Conservation (phyloP, 164 flowering plant genomes). For the Paratinospora sagittata region DNA sequence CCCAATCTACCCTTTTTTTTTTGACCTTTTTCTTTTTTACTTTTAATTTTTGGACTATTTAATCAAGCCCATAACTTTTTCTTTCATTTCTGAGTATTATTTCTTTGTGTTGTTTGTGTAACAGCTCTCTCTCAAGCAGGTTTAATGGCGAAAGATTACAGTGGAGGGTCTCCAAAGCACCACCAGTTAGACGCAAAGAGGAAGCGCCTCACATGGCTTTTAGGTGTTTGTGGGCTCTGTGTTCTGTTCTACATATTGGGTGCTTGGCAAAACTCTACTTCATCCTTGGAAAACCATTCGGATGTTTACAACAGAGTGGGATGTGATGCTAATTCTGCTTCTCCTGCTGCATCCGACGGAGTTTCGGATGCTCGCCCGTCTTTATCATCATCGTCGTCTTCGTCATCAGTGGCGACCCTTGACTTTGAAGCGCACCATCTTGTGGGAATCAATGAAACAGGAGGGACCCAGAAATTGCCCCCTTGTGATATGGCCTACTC, state of each 20-base stretch:
- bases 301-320: conserved; percentile 29
- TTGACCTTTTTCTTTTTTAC: no score
- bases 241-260: conserved; percentile 73
- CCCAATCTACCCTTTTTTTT: no score
- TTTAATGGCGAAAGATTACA: conserved; percentile 69
- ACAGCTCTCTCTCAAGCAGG: conserved; percentile 7
- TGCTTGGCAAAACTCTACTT: conserved; percentile 58
- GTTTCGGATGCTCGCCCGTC: neutral
- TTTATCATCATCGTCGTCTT: conserved; percentile 16
- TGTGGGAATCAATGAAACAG: conserved; percentile 35
- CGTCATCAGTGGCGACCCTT: conserved; percentile 25
- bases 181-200: conserved; percentile 55
- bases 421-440: conserved; percentile 78
- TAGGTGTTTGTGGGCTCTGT: conserved; percentile 75
- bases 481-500: conserved; percentile 63
- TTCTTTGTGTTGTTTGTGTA: neutral
- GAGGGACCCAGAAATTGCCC: conserved; percentile 21
- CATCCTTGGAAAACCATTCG: conserved; percentile 26
- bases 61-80: neutral
- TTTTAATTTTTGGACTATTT: no score
- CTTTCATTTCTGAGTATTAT: neutral
- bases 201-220: conserved; percentile 60
- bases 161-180: conserved; percentile 79
- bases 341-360: neutral
- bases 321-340: conserved; percentile 28